Conservation (phyloP, 768 basidiomycete genomes). For the Coprinellus micaceus region DNA sequence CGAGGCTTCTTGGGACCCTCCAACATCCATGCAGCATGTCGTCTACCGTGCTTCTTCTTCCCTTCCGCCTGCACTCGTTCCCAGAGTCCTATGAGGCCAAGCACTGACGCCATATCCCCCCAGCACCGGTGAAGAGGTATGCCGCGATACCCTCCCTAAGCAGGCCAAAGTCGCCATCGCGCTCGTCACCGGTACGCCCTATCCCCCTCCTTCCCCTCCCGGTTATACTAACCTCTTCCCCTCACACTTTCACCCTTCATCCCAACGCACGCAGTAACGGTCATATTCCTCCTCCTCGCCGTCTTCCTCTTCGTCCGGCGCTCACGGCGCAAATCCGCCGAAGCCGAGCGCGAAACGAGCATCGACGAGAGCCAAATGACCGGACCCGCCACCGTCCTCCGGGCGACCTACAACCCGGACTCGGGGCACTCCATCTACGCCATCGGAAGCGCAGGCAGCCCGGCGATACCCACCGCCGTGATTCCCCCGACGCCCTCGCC, state of each 20-base stretch:
- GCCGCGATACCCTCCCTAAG: constrained; percentile 2
- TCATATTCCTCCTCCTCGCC: not conserved
- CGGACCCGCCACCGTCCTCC: constrained; percentile 6
- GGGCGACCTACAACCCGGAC: constrained; percentile 7
- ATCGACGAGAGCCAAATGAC: constrained; percentile 8
- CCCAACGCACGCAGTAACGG: not conserved
- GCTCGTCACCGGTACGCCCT: not conserved
- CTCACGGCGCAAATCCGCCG: not conserved
- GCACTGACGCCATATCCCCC: not conserved
- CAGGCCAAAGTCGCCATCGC: constrained; percentile 7
- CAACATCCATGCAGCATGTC: not conserved
- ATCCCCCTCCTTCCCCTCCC: not conserved
- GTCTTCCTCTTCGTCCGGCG: constrained; percentile 2
- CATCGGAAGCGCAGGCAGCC: constrained; percentile 6
- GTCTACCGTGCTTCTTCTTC: not conserved
- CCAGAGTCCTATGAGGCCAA: not conserved
- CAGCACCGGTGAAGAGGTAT: constrained; percentile 2
- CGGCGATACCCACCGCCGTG: not conserved
- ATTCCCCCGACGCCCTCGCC: not conserved
- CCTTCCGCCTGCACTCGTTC: not conserved
- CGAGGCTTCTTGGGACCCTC: not conserved
- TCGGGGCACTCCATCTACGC: constrained; percentile 10
- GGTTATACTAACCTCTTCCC: not conserved
- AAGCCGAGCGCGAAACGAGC: not conserved
- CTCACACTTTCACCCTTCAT: not conserved